Evolutionary conservation across 495 filamentous ascomycete species (phyloP), one percentile per base, ranked within the genome.

Genomic region (Aspergillus egyptiacus): DNA sequence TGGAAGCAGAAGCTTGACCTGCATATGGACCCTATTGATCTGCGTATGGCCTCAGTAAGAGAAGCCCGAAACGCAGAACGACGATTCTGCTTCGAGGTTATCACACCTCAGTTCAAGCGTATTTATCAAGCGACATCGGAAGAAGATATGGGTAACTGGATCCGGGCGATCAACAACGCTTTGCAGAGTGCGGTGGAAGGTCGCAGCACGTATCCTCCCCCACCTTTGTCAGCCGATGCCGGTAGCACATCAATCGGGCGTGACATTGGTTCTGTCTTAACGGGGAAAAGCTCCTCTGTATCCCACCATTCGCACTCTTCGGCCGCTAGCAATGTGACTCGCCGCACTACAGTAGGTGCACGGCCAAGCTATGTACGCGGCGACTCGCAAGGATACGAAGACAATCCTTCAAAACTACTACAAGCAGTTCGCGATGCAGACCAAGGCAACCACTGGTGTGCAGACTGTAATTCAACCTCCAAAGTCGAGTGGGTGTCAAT

Each of bases 401-500:
- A 94, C 18, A 84, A 91, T 44, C 87, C 89, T 1, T 83, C 87
- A 43, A 89, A 83, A 57, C 72, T 99, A 3, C 77, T 97, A 9
- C 87, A 95, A 61, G 77, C 84, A 42, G 77, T 99, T 20, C 86
- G 93, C 33, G 89, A 95, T 30, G 85, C 85, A 25, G 94, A 97
- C 53, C 84, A 95, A 54, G 89, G 88, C 15, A 99, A 99, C 64
- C 86, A 81, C 44, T 87, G 84, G 80, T 99, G 93, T 65, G 93
- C 91, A 18, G 93, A 99, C 61, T 99, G 93, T 62, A 89, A 87
- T 11, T 94, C 90, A 18, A 83, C 84, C 23, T 78, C 83, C 54
- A 96, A 95, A 65, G 88, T 94, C 14, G 94, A 99, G 64, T 99
- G 93, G 93, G 93, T 96, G 31, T 96, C 91, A 1, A 95, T 99